Evolutionary conservation across 441 rosid genomes (phyloP).

Genomic region (Biscutella laevigata): DNA sequence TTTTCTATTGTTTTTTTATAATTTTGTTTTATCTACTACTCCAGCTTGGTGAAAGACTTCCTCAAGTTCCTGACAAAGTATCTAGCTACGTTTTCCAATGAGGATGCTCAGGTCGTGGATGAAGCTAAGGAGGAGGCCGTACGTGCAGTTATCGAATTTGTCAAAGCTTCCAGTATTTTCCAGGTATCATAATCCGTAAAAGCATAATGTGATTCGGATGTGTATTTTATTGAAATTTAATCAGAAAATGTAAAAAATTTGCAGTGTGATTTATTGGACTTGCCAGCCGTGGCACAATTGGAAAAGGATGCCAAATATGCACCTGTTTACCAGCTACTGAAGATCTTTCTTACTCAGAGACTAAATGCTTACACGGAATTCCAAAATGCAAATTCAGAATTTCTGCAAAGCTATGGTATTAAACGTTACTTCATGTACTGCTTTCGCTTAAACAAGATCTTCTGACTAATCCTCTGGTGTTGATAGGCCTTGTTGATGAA

Average conservation of each 20-base stretch:
- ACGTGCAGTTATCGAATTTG: slow-evolving; percentile 64
- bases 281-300: slow-evolving; percentile 79
- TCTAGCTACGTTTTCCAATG: slow-evolving; percentile 76
- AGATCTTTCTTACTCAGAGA: slow-evolving; percentile 74
- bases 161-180: slow-evolving; percentile 74
- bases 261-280: slow-evolving; percentile 90
- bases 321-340: slow-evolving; percentile 68
- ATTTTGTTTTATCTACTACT: no score
- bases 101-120: slow-evolving; percentile 47
- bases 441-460: background rate
- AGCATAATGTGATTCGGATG: background rate
- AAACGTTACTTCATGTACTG: background rate
- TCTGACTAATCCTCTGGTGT: background rate
- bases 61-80: slow-evolving; percentile 77
- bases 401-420: slow-evolving; percentile 67
- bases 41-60: slow-evolving; percentile 68
- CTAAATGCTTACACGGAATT: slow-evolving; percentile 76
- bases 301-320: slow-evolving; percentile 73
- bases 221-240: slow-evolving; percentile 10
- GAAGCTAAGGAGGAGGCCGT: slow-evolving; percentile 96
- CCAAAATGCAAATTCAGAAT: slow-evolving; percentile 56
- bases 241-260: slow-evolving; percentile 1
- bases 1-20: no score
- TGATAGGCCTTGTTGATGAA: slow-evolving; percentile 80
- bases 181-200: slow-evolving; percentile 49